These are phyloP conservation scores for Adansonia gregorii DNA, from an alignment of 441 rosid genomes.

Conservation along the genomic window DNA sequence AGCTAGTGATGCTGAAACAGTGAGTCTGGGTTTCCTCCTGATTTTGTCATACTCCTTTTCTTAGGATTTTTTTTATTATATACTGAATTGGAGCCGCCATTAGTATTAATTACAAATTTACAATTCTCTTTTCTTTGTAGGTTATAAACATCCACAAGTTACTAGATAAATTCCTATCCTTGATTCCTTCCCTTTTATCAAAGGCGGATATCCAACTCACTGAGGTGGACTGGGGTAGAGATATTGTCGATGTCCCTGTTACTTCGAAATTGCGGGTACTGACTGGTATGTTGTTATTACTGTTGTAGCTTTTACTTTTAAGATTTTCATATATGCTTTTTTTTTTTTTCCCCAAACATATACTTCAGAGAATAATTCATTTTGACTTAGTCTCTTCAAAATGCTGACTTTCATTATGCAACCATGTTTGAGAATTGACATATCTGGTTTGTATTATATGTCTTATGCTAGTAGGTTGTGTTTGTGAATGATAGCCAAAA, in stretches of 20 bases:
- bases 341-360: background rate
- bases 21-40: conserved; percentile 34
- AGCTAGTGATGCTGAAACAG: conserved; percentile 75
- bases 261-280: conserved; percentile 63
- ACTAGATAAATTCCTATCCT: conserved; percentile 53
- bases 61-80: background rate
- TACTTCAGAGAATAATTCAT: background rate
- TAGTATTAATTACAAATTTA: conserved; percentile 2
- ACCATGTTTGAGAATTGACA: background rate
- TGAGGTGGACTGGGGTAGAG: conserved; percentile 51
- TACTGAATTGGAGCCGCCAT: background rate
- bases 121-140: conserved; percentile 43
- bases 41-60: conserved; percentile 14
- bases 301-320: background rate
- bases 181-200: conserved; percentile 61
- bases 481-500: background rate
- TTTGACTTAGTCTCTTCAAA: background rate
- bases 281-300: conserved; percentile 53
- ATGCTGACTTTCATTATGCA: background rate
- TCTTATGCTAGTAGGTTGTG: no score
- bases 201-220: conserved; percentile 39
- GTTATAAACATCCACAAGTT: conserved; percentile 66
- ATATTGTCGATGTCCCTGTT: conserved; percentile 50
- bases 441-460: background rate
- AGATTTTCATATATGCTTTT: background rate